Evolutionary conservation across 1,284 basidiomycete species (phyloP).

Genomic region (Caloboletus firmus): DNA sequence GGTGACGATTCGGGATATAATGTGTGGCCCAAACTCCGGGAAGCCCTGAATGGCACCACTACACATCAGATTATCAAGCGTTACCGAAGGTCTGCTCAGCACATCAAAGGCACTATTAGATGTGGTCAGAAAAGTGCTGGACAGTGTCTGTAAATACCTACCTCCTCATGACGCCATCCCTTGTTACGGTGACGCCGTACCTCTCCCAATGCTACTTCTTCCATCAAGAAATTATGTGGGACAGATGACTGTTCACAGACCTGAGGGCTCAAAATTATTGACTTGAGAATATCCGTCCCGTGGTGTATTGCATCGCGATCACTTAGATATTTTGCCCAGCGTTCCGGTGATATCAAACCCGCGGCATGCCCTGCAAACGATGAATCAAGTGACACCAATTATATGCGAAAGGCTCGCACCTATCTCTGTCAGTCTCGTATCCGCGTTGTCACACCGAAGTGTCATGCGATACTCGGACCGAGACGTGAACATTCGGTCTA

Average conservation of each 20-base stretch:
- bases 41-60: slow-evolving; percentile 56
- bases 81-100: slow-evolving; percentile 63
- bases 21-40: slow-evolving; percentile 46
- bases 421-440: slow-evolving; percentile 74
- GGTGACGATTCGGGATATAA: slow-evolving; percentile 64
- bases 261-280: slow-evolving; percentile 56
- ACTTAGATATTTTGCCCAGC: slow-evolving; percentile 57
- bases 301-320: slow-evolving; percentile 53
- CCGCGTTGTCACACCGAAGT: slow-evolving; percentile 86
- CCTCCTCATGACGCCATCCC: slow-evolving; percentile 65
- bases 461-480: slow-evolving; percentile 88
- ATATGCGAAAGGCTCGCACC: slow-evolving; percentile 39
- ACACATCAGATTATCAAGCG: slow-evolving; percentile 43
- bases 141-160: slow-evolving; percentile 24
- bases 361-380: slow-evolving; percentile 45
- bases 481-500: slow-evolving; percentile 92
- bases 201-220: slow-evolving; percentile 53
- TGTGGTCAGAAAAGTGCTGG: neutral
- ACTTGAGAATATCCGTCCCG: slow-evolving; percentile 52
- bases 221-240: neutral
- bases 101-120: slow-evolving; percentile 68
- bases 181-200: slow-evolving; percentile 54
- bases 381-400: neutral
- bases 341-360: slow-evolving; percentile 61
- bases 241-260: slow-evolving; percentile 33